Base-by-base conservation (phyloP, 257 asterid species). In the Nicotiana tabacum region DNA sequence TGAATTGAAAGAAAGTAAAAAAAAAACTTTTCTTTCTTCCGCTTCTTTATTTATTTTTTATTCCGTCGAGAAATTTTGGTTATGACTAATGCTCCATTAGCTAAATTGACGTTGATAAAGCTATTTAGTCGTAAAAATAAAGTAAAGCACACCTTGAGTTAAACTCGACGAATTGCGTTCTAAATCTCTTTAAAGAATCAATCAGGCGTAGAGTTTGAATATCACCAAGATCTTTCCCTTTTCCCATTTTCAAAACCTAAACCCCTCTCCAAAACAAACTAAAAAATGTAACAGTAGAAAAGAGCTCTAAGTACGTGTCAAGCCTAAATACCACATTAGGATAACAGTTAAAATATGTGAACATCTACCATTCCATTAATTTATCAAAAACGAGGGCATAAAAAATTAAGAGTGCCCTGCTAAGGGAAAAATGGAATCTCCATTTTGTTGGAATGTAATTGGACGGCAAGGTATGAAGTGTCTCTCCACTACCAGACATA, bases 401-500 rank as follows among this genome's bases (percentile, higher is more conserved):
- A 43, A 5, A 16, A 56, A 16, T 56, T 4, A 56, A 2, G 61
- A 13, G 57, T 53, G 17, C 12, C 57, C 17, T 53, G 57, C 57
- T 2, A 53, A 53, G 57, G 18, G 57, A 13, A 4, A 53, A 53
- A 76, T 76, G 80, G 80, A 27, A 76, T 76, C 43, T 12, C 64
- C 80, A 76, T 51, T 76, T 76, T 27, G 1, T 48, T 76, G 64
- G 64, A 27, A 51, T 76, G 11, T 76, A 15, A 76, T 76, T 76
- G 80, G 80, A 76, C 53, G 64, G 27, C 62, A 27, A 46, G 18
- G 43, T 27, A 74, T 48, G 58, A 48, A 74, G 16, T 74, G 79
- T 74, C 79, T 27, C 43, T 74, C 80, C 80, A 74, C 80, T 27
- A 74, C 27, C 18, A 13, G 80, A 74, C 80, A 74, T 48, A 72